Percentiles rank a stretch among this genome's conserved stretches.
Conservation (phyloP, 1,284 basidiomycete genomes). For the Leucoagaricus sp. region DNA sequence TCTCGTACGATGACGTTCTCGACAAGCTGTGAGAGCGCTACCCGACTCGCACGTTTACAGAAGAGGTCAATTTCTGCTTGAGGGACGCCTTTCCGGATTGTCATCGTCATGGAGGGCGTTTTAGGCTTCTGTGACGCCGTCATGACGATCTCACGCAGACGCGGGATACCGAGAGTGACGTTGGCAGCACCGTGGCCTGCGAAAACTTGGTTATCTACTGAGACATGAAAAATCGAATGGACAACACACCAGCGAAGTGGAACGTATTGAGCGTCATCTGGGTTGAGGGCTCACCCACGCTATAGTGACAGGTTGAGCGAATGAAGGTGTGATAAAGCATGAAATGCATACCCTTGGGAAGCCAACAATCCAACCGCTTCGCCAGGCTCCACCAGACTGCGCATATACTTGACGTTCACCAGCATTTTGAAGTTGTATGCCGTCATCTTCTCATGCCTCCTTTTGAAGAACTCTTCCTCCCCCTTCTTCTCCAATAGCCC, state of each 20-base stretch:
- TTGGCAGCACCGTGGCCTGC: slow-evolving; percentile 97
- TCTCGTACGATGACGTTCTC: slow-evolving; percentile 88
- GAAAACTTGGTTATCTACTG: background rate
- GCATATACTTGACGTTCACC: slow-evolving; percentile 92
- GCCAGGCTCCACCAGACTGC: slow-evolving; percentile 93
- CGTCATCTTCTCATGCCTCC: slow-evolving; percentile 50
- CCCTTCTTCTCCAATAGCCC: slow-evolving; percentile 70
- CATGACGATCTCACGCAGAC: slow-evolving; percentile 99
- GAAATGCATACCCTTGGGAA: slow-evolving; percentile 90
- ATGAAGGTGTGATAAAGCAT: background rate
- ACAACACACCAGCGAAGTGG: slow-evolving; percentile 87
- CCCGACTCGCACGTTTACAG: slow-evolving; percentile 88
- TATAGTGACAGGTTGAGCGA: slow-evolving; percentile 31
- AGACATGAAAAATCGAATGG: slow-evolving; percentile 8
- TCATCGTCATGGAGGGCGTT: slow-evolving; percentile 98
- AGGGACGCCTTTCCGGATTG: slow-evolving; percentile 57
- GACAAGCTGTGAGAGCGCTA: slow-evolving; percentile 89
- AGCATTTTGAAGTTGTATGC: slow-evolving; percentile 72
- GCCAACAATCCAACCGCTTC: slow-evolving; percentile 97
- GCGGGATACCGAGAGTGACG: slow-evolving; percentile 98
- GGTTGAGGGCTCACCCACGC: slow-evolving; percentile 98
- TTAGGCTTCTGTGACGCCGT: slow-evolving; percentile 96
- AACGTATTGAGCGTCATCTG: slow-evolving; percentile 99
- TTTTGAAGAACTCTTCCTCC: slow-evolving; percentile 42
- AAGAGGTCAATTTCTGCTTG: slow-evolving; percentile 71